Conservation (phyloP, 2,329 filamentous ascomycete species). For the Tolypocladium sp. region DNA sequence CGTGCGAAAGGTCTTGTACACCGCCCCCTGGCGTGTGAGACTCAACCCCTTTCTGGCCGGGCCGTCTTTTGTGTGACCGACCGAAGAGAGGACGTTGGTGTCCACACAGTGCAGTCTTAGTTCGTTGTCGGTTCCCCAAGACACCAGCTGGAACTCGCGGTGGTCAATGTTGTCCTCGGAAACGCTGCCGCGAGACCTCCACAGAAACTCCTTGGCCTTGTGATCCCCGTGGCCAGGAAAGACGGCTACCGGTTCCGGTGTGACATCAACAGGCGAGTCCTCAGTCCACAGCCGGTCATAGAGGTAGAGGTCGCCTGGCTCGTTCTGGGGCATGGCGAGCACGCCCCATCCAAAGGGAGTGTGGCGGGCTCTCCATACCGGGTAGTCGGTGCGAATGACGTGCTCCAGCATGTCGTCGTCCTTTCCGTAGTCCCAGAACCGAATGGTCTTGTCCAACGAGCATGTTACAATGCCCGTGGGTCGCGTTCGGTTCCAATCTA, state of each 20-base stretch:
- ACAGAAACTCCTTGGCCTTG: constrained; percentile 85
- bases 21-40: constrained; percentile 73
- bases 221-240: constrained; percentile 54
- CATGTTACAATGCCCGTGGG: constrained; percentile 71
- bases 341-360: constrained; percentile 83
- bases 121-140: constrained; percentile 83
- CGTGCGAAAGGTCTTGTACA: constrained; percentile 78
- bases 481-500: constrained; percentile 84
- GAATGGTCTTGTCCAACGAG: constrained; percentile 84
- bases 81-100: constrained; percentile 50
- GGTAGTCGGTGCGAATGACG: constrained; percentile 73
- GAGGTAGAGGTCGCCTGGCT: constrained; percentile 74
- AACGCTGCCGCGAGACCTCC: constrained; percentile 66
- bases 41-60: constrained; percentile 55
- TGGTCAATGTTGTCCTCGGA: constrained; percentile 64
- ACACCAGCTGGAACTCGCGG: constrained; percentile 85
- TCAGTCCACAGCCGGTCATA: constrained; percentile 57
- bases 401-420: constrained; percentile 59
- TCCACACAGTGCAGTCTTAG: constrained; percentile 70
- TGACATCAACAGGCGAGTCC: constrained; percentile 33
- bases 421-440: constrained; percentile 75
- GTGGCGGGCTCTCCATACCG: constrained; percentile 84
- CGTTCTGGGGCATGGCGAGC: constrained; percentile 85
- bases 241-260: constrained; percentile 41
- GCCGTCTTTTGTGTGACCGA: constrained; percentile 65